A percentile compares a stretch with the other conserved stretches of the same genome.
These are phyloP conservation scores for Neurospora sp. DNA, from an alignment of 2,329 filamentous ascomycete genomes.

Conservation along the genomic window DNA sequence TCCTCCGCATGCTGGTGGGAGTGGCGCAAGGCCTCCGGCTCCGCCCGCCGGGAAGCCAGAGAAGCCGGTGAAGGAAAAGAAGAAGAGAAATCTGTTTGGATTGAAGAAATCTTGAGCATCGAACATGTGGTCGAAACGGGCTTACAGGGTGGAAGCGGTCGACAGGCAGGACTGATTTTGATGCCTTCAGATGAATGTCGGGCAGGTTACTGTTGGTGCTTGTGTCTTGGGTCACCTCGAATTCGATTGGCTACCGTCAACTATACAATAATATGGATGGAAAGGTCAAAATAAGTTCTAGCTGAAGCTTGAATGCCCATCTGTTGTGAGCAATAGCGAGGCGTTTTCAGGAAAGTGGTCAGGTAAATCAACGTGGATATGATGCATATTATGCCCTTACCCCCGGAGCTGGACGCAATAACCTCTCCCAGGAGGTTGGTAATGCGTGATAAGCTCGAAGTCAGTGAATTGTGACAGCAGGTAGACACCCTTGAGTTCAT, in stretches of 20 bases:
- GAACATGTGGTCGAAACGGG: not conserved
- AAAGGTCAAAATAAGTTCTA: not conserved
- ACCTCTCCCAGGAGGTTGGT: not conserved
- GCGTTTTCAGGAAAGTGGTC: not conserved
- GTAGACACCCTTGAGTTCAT: not conserved
- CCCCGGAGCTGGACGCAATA: not conserved
- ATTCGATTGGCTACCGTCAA: not conserved
- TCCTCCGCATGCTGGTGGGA: slow-evolving; percentile 12
- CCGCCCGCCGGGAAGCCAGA: slow-evolving; percentile 31
- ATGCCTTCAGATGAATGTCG: not conserved
- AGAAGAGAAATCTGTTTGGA: slow-evolving; percentile 26
- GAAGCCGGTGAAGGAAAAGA: slow-evolving; percentile 36
- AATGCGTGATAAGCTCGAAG: not conserved
- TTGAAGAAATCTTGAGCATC: slow-evolving; percentile 20
- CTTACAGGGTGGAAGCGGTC: not conserved
- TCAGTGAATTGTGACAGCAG: not conserved
- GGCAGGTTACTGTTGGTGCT: not conserved
- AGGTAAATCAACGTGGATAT: not conserved
- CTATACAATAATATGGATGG: not conserved
- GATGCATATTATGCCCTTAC: not conserved
- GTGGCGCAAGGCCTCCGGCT: slow-evolving; percentile 15
- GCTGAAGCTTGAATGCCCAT: not conserved
- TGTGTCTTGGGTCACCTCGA: not conserved
- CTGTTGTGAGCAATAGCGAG: not conserved
- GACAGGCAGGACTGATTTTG: not conserved